These are phyloP conservation scores for Kwoniella heveanensis DNA, from an alignment of 768 basidiomycete genomes.

Conservation along the genomic window DNA sequence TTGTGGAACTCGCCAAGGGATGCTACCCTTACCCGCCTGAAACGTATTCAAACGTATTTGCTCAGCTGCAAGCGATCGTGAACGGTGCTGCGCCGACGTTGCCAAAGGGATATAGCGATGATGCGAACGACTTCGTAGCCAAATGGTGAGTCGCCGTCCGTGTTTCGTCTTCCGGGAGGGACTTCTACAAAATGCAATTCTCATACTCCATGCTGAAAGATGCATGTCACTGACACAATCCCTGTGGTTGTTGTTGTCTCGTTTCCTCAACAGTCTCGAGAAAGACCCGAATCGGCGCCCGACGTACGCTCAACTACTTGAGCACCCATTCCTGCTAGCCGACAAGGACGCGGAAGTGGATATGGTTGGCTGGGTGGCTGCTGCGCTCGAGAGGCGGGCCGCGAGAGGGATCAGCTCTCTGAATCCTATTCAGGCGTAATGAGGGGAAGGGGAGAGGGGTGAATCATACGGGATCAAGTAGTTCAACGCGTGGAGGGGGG, in stretches of 20 bases:
- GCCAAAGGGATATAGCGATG: constrained; percentile 69
- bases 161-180: too few species aligned
- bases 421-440: constrained; percentile 30
- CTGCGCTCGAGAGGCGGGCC: constrained; percentile 52
- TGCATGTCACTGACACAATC: too few species aligned
- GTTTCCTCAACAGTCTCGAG: constrained; percentile 63
- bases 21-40: constrained; percentile 96
- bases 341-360: constrained; percentile 70
- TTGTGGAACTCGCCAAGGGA: constrained; percentile 87
- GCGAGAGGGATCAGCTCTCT: constrained; percentile 38
- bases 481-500: too few species aligned
- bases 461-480: too few species aligned
- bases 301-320: constrained; percentile 78
- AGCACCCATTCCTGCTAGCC: constrained; percentile 74
- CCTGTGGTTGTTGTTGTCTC: too few species aligned
- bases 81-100: constrained; percentile 88
- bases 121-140: constrained; percentile 79
- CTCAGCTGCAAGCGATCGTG: constrained; percentile 93
- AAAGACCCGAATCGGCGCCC: constrained; percentile 79
- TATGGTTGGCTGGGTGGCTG: constrained; percentile 79
- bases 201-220: too few species aligned
- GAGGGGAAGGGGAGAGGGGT: too few species aligned
- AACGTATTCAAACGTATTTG: constrained; percentile 95
- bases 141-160: constrained; percentile 60
- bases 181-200: too few species aligned